A percentile compares a stretch with the other conserved stretches of the same genome.
Conservation (phyloP, 1,139 yeast species). For the Spathaspora jeffriesii region DNA sequence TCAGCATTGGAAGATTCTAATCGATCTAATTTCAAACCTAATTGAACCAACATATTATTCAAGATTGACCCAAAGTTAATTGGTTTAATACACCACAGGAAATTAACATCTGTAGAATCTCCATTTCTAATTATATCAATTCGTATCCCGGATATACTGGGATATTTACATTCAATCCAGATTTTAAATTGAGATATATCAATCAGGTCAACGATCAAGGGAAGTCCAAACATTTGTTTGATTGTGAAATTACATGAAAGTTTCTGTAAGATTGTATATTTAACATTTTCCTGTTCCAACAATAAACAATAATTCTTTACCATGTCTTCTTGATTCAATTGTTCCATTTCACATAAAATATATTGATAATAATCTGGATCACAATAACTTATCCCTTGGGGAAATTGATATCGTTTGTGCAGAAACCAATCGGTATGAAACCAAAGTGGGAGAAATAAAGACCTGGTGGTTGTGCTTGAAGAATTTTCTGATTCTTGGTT, state of each 20-base stretch:
- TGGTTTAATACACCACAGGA: constrained; percentile 29
- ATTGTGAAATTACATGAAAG: constrained; percentile 22
- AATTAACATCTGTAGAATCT: constrained; percentile 5
- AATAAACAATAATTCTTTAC: constrained; percentile 14
- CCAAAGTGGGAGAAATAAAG: constrained; percentile 35
- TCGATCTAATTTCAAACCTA: constrained; percentile 27
- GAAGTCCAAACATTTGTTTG: constrained; percentile 29
- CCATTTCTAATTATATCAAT: constrained; percentile 14
- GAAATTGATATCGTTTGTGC: constrained; percentile 21
- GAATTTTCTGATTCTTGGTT: constrained; percentile 2
- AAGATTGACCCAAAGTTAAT: constrained; percentile 21
- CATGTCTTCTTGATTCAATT: constrained; percentile 6
- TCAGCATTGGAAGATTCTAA: constrained; percentile 21
- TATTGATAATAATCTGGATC: constrained; percentile 22
- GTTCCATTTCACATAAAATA: constrained; percentile 17
- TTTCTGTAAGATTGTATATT: constrained; percentile 28
- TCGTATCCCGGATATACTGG: constrained; percentile 32
- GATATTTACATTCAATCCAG: constrained; percentile 31
- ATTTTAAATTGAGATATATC: constrained; percentile 18
- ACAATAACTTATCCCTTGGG: constrained; percentile 24
- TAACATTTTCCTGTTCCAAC: constrained; percentile 23
- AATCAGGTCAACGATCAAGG: constrained; percentile 19
- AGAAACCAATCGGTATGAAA: constrained; percentile 25
- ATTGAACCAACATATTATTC: constrained; percentile 21
- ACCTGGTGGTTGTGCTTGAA: constrained; percentile 4